Percentiles rank a stretch among this genome's conserved stretches.
These are phyloP conservation scores for Dryas drummondii DNA, from an alignment of 306 rosid genomes.

Conservation along the genomic window DNA sequence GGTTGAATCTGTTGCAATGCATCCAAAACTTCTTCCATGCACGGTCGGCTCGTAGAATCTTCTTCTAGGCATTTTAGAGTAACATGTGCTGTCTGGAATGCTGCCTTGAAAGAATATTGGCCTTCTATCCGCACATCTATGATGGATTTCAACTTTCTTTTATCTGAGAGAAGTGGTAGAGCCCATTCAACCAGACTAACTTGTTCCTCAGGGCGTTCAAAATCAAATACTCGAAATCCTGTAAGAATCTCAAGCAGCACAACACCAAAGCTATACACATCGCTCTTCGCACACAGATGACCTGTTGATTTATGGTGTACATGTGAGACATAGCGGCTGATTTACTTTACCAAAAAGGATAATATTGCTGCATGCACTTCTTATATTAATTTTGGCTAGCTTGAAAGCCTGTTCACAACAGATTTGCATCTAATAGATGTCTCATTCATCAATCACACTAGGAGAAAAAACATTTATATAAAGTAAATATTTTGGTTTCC, in stretches of 20 bases:
- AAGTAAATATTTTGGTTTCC: too few species aligned
- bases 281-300: conserved; percentile 70
- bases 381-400: too few species aligned
- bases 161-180: conserved; percentile 42
- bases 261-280: conserved; percentile 79
- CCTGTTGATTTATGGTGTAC: conserved; percentile 42
- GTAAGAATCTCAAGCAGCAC: conserved; percentile 72
- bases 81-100: conserved; percentile 21
- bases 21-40: conserved; percentile 71
- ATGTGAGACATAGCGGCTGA: neutral
- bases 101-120: conserved; percentile 63
- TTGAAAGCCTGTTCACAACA: neutral
- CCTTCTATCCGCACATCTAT: conserved; percentile 57
- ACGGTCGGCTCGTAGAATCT: conserved; percentile 42
- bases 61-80: conserved; percentile 46
- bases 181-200: conserved; percentile 66
- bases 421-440: too few species aligned
- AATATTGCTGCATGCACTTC: too few species aligned
- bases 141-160: conserved; percentile 38
- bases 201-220: conserved; percentile 33
- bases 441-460: too few species aligned
- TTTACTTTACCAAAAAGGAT: too few species aligned
- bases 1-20: conserved; percentile 55
- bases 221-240: conserved; percentile 55
- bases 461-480: too few species aligned